Conservation (phyloP, 139 green algal species). For the Volvox reticuliferus region DNA sequence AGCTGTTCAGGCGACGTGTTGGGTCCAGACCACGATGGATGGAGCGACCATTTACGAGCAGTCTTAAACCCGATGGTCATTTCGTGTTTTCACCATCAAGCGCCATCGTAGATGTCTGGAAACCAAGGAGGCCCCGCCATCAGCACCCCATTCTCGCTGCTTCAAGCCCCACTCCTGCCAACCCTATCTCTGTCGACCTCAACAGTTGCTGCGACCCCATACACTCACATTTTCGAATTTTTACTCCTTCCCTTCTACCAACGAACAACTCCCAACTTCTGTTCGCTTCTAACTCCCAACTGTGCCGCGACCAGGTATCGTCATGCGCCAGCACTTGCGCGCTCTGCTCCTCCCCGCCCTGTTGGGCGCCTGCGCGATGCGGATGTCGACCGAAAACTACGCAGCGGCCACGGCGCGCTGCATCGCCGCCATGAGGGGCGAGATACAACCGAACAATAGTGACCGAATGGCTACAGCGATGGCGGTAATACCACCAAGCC, state of each 20-base stretch:
- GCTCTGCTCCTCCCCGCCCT: conserved; percentile 19
- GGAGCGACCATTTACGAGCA: no score
- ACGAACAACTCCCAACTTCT: not conserved
- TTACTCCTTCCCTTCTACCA: not conserved
- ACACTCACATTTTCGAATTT: no score
- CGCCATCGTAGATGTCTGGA: no score
- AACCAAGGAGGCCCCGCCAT: no score
- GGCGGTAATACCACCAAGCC: not conserved
- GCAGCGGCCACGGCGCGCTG: not conserved
- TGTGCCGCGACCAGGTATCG: not conserved
- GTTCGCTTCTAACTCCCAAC: not conserved
- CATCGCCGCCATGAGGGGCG: not conserved
- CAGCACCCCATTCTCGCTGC: no score
- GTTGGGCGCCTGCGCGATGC: not conserved
- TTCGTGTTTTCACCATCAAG: no score
- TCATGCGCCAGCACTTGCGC: conserved; percentile 6
- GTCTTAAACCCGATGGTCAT: no score
- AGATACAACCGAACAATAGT: not conserved
- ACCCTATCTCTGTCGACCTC: no score
- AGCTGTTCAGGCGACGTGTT: no score
- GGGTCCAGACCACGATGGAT: no score
- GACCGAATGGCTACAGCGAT: not conserved
- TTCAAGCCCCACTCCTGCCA: no score
- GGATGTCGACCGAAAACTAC: not conserved
- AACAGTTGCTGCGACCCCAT: no score